These are phyloP conservation scores for Talaromyces adpressus DNA, from an alignment of 495 filamentous ascomycete genomes.

Conservation along the genomic window DNA sequence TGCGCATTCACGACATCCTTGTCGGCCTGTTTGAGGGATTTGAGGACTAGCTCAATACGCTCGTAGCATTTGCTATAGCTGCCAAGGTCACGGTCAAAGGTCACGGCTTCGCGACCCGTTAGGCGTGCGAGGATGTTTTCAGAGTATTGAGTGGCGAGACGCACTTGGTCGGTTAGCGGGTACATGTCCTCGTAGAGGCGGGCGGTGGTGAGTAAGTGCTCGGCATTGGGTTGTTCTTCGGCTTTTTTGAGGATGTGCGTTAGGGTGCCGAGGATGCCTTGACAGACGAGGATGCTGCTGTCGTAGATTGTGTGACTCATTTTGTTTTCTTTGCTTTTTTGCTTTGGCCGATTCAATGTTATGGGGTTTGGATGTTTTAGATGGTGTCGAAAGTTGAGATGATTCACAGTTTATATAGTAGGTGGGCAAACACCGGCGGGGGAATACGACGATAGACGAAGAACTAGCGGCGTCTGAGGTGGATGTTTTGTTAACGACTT, in stretches of 20 bases:
- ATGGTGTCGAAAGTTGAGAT: not conserved
- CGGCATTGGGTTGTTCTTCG: conserved; percentile 12
- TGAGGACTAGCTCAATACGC: conserved; percentile 30
- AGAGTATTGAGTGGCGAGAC: conserved; percentile 21
- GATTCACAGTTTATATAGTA: not conserved
- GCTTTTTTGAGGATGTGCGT: conserved; percentile 16
- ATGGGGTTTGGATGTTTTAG: no score
- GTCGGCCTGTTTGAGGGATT: conserved; percentile 24
- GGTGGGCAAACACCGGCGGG: not conserved
- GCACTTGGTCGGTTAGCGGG: conserved; percentile 37
- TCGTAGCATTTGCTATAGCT: conserved; percentile 32
- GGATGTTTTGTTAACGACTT: not conserved
- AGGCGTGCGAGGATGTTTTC: conserved; percentile 22
- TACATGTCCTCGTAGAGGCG: conserved; percentile 8
- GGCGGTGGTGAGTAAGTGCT: not conserved
- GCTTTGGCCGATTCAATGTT: no score
- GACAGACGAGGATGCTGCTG: conserved; percentile 20
- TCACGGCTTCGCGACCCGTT: conserved; percentile 14
- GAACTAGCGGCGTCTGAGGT: not conserved
- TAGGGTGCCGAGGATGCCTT: conserved; percentile 15
- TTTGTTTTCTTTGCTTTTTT: not conserved
- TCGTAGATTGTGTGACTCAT: conserved; percentile 26
- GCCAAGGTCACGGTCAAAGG: conserved; percentile 22
- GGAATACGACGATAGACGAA: no score
- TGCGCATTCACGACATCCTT: conserved; percentile 16